Evolutionary conservation across 306 rosid species (phyloP), one percentile per base, ranked within the genome.

Genomic region (Pterocarpus santalinus): DNA sequence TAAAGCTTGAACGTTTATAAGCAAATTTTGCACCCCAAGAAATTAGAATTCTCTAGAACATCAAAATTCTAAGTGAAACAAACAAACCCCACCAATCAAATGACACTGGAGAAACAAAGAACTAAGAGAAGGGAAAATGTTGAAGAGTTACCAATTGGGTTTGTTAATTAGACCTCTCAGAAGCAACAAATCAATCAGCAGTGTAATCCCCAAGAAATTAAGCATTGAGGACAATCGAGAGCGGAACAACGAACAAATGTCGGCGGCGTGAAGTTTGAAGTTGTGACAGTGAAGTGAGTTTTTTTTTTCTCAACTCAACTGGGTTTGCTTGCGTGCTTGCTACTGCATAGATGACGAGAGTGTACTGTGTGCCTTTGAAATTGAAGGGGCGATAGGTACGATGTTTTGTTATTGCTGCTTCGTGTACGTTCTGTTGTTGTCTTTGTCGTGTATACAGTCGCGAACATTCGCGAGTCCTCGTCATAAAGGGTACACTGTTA

Each of bases 181-280:
- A 65, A 38, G 5, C 22, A n/a, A 43, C 13, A 12, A 47, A 38
- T 8, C 13, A 52, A 55, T 55, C 10, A 16, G 61, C 30, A 55
- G 16, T 55, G 32, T 2, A 55, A 10, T 47, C 53, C 52, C 53
- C 1, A 9, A 7, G 2, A 22, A 22, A 22, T 22, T 22, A 22
- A 22, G 28, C 28, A 10, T 2, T 7, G 52, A 46, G 70, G 52
- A 67, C 52, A 77, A 77, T 60, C 68, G 64, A 51, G 55, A 60
- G 83, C 60, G 81, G 73, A 77, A 69, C 65, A 33, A 60, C 65
- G 69, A 65, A 44, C 38, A 44, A 33, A 49, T 74, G 78, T 66
- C 69, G 60, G 87, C 64, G 65, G 86, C 65, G 72, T 68, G 38
- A 69, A 65, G 72, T 66, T 77, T 14, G 9, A 43, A 43, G 47